These are phyloP conservation scores for Diaporthe vexans DNA, from an alignment of 2,329 filamentous ascomycete genomes.

Conservation along the genomic window DNA sequence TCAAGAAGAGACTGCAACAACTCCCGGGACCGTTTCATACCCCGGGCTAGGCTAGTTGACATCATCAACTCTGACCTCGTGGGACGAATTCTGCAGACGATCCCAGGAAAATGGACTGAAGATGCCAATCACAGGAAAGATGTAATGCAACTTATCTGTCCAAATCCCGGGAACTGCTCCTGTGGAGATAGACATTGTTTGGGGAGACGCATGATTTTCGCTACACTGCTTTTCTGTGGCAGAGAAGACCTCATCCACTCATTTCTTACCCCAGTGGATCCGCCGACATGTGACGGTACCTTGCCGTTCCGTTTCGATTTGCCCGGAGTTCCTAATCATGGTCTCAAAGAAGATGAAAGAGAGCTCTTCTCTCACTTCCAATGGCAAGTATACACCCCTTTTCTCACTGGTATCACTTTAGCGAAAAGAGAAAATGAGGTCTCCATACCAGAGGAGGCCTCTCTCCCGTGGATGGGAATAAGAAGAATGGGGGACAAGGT, in stretches of 20 bases:
- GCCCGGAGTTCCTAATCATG: not conserved
- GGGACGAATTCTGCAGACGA: not conserved
- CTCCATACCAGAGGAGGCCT: not conserved
- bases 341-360: not conserved
- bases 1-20: not conserved
- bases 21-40: not conserved
- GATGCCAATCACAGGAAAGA: too few species aligned
- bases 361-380: not conserved
- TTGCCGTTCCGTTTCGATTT: not conserved
- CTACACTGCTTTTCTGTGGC: not conserved
- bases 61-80: not conserved
- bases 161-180: rapidly evolving
- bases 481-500: not conserved
- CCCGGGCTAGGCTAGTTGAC: not conserved
- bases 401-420: not conserved
- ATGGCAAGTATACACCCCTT: constrained; percentile 13
- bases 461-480: not conserved
- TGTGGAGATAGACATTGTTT: not conserved
- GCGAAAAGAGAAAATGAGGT: not conserved
- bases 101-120: too few species aligned
- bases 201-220: constrained; percentile 11
- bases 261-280: not conserved
- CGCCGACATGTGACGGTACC: not conserved
- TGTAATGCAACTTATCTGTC: not conserved
- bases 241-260: not conserved